A percentile compares a stretch with the other conserved stretches of the same genome.
Evolutionary conservation across 139 green algal species (phyloP).

Genomic region (Haematococcus sp.): DNA sequence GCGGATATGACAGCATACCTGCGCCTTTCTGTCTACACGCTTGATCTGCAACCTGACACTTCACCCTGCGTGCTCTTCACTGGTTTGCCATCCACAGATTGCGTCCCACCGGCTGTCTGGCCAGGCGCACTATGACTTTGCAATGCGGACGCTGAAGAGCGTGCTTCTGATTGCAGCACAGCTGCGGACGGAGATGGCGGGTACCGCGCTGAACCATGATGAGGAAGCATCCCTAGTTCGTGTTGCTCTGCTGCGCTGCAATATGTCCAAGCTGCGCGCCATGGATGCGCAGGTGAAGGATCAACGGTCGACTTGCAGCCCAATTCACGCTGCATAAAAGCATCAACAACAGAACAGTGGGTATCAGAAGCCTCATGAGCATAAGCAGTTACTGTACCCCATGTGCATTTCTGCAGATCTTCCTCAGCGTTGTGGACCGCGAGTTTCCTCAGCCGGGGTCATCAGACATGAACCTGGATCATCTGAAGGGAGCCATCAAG

Average conservation of each 20-base stretch:
- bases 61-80: not conserved
- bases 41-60: not conserved
- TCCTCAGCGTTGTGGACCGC: slow-evolving; percentile 21
- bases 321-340: too few relatives aligned
- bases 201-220: not conserved
- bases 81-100: too few relatives aligned
- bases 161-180: slow-evolving; percentile 43
- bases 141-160: slow-evolving; percentile 60
- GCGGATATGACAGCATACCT: not conserved
- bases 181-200: slow-evolving; percentile 15
- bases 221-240: slow-evolving; percentile 8
- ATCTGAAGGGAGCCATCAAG: slow-evolving; percentile 7
- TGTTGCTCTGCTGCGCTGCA: slow-evolving; percentile 35
- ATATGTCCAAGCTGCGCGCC: slow-evolving; percentile 33
- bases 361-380: too few relatives aligned
- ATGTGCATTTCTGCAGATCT: too few relatives aligned
- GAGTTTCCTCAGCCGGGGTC: slow-evolving; percentile 23
- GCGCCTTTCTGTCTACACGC: not conserved
- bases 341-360: too few relatives aligned
- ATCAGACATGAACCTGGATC: slow-evolving; percentile 10
- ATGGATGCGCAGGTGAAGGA: slow-evolving; percentile 12
- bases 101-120: slow-evolving; percentile 39
- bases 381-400: too few relatives aligned
- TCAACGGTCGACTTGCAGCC: too few relatives aligned
- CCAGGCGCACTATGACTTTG: slow-evolving; percentile 70